A percentile compares a stretch with the other conserved stretches of the same genome.
These are phyloP conservation scores for Colletotrichum cuscutae DNA, from an alignment of 2,329 filamentous ascomycete species.

Conservation along the genomic window DNA sequence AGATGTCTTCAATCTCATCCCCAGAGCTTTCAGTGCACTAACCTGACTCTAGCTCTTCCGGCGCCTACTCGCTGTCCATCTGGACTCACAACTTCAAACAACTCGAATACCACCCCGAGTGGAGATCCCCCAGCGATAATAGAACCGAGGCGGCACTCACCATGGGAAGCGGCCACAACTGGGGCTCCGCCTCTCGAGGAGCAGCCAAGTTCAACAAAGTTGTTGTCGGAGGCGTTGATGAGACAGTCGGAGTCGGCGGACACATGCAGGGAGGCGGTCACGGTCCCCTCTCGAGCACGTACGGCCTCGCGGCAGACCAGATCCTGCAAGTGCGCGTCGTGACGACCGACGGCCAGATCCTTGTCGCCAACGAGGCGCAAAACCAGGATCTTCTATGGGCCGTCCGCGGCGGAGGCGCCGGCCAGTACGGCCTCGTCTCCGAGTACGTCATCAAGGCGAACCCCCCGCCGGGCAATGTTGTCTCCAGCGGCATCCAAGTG, in stretches of 20 bases:
- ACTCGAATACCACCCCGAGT: constrained; percentile 12
- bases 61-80: constrained; percentile 37
- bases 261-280: constrained; percentile 70
- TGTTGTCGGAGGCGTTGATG: constrained; percentile 60
- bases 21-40: background rate
- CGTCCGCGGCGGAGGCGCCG: constrained; percentile 62
- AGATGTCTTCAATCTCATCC: constrained; percentile 42
- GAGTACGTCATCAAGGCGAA: constrained; percentile 23
- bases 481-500: constrained; percentile 5
- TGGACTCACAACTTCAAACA: constrained; percentile 35
- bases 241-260: constrained; percentile 71
- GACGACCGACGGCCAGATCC: constrained; percentile 54
- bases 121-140: constrained; percentile 16
- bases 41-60: constrained; percentile 18
- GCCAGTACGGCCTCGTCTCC: constrained; percentile 62
- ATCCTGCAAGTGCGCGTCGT: constrained; percentile 58
- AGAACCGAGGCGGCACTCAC: constrained; percentile 16
- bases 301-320: constrained; percentile 59
- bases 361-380: constrained; percentile 54
- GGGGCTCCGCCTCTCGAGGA: constrained; percentile 53
- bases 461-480: constrained; percentile 13
- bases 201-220: constrained; percentile 51
- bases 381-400: constrained; percentile 69
- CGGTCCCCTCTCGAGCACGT: constrained; percentile 54
- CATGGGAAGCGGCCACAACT: constrained; percentile 15